Percentiles rank a stretch among this genome's conserved stretches.
Conservation (phyloP, 1,284 basidiomycete species). For the Tilletia indica region DNA sequence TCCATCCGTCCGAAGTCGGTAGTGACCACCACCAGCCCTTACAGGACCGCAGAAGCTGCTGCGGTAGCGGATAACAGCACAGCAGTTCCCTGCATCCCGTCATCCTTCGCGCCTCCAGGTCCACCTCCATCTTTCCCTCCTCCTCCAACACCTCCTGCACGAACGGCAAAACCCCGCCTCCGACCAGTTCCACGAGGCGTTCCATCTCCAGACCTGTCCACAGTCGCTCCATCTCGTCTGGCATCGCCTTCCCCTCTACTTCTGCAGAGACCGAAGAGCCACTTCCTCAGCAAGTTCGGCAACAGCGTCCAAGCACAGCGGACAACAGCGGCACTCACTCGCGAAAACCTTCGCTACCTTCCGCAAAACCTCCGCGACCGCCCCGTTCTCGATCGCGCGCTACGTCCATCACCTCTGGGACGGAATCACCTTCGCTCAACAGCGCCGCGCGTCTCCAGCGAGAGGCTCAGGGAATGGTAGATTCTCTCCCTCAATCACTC, state of each 20-base stretch:
- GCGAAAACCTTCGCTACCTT: background rate
- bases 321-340: background rate
- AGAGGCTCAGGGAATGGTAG: conserved; percentile 1
- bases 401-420: background rate
- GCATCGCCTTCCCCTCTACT: background rate
- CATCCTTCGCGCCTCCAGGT: too few species aligned
- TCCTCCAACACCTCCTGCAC: too few species aligned
- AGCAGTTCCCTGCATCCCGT: too few species aligned
- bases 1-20: too few species aligned
- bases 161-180: too few species aligned
- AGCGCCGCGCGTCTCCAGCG: conserved; percentile 2
- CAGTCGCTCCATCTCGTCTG: background rate
- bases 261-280: background rate
- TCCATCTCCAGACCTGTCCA: background rate
- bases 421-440: background rate
- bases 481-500: background rate
- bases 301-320: background rate
- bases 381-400: conserved; percentile 10
- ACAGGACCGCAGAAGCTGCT: too few species aligned
- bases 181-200: background rate
- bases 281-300: background rate
- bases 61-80: too few species aligned
- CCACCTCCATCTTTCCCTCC: too few species aligned
- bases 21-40: too few species aligned
- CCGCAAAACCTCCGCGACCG: background rate